These are phyloP conservation scores for Taphrina flavorubra DNA, from an alignment of 1,139 yeast species.

Conservation along the genomic window DNA sequence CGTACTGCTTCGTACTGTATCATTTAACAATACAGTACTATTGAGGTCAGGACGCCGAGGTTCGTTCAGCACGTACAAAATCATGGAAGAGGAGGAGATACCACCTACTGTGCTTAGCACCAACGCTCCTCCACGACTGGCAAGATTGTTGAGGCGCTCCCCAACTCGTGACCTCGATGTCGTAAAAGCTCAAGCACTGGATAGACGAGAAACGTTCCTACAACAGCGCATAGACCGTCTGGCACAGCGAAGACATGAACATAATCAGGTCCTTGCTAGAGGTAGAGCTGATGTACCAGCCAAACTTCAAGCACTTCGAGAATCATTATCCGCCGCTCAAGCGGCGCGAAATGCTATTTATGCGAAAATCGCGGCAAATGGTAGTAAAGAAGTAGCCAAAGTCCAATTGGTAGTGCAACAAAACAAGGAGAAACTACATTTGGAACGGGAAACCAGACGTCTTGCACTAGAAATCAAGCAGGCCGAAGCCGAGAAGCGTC, in stretches of 20 bases:
- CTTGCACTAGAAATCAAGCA: conserved; percentile 28
- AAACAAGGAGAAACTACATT: conserved; percentile 21
- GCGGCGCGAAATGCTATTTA: conserved; percentile 32
- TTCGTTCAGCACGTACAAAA: too few relatives aligned
- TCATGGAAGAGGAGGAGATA: not conserved
- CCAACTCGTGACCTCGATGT: conserved; percentile 19
- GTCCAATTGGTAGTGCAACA: conserved; percentile 30
- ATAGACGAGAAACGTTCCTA: conserved; percentile 27
- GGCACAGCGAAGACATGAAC: conserved; percentile 13
- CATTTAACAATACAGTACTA: too few relatives aligned
- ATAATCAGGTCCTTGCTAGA: conserved; percentile 15
- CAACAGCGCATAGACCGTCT: conserved; percentile 22
- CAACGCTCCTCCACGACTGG: conserved; percentile 1
- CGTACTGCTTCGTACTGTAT: too few relatives aligned
- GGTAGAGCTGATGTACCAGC: conserved; percentile 20
- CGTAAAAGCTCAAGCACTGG: conserved; percentile 1
- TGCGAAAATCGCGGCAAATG: conserved; percentile 32
- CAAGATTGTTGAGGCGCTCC: conserved; percentile 10
- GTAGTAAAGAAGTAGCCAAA: conserved; percentile 24
- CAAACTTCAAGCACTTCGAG: conserved; percentile 28
- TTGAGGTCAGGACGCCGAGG: too few relatives aligned
- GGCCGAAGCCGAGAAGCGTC: conserved; percentile 32
- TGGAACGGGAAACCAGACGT: conserved; percentile 27
- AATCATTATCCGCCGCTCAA: conserved; percentile 25
- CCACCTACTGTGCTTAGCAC: not conserved